Evolutionary conservation across 495 filamentous ascomycete species (phyloP), one percentile per base, ranked within the genome.

Genomic region (Trichoderma orchidacearum): DNA sequence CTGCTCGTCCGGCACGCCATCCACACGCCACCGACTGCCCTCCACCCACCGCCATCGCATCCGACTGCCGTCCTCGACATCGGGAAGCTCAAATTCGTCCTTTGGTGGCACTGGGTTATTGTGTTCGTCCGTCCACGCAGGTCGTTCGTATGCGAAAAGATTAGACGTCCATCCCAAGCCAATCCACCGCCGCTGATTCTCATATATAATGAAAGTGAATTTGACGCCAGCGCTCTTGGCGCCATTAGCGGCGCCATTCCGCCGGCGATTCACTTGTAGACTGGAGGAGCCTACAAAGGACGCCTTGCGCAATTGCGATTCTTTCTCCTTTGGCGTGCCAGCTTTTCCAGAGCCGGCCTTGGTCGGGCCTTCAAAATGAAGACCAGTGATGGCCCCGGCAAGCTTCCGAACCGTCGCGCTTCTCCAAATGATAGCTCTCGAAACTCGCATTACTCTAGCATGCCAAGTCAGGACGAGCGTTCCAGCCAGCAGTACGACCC

Each of bases 131-230:
- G 94, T 96, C 90, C 91, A 99, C 1, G 91, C 75, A 5, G 82
- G 79, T 30, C 93, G 80, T 64, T 99, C 93, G 60, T 96, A 88
- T 0, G 88, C 82, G 59, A 98, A 86, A 31, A 97, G 70, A 5
- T 85, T 93, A 12, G 84, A 84, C 0, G 94, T 97, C 93, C 93
- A 99, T 3, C 93, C 93, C 18, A 97, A 75, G 2, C 90, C 94
- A 12, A 97, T 68, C 93, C 93, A 99, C 35, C 93, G 82, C 25
- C 93, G 84, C 68, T 99, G 92, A 60, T 99, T 99, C 65, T 99
- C 93, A 63, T 87, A 97, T 2, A 97, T 77, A 52, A 91, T 86
- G 60, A 99, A 99, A 0, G 93, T 97, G 66, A 99, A 97, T 9
- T 87, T 84, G 4, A 99, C 86, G 9, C 90, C 90, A 0, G 86